A percentile compares a stretch with the other conserved stretches of the same genome.
Evolutionary conservation across 805 yeast genomes (phyloP).

Genomic region (Candida suzukii): DNA sequence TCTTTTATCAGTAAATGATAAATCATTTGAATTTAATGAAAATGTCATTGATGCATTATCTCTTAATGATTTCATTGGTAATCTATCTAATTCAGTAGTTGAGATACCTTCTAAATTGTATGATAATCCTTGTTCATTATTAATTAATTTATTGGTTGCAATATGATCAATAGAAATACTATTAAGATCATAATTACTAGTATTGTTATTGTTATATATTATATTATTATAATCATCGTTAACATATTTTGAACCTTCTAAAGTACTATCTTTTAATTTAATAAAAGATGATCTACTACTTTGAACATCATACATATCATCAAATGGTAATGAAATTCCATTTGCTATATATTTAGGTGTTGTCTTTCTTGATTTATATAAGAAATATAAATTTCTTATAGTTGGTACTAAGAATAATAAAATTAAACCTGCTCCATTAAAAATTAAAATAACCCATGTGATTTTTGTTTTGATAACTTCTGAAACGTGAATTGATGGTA

Average conservation of each 20-base stretch:
- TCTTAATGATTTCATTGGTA: too few relatives aligned
- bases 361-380: background rate
- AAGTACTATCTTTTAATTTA: background rate
- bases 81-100: too few relatives aligned
- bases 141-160: too few relatives aligned
- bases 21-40: constrained; percentile 10
- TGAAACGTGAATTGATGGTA: constrained; percentile 26
- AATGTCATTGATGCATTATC: constrained; percentile 4
- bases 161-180: too few relatives aligned
- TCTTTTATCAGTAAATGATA: constrained; percentile 19
- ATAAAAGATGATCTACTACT: background rate
- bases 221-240: too few relatives aligned
- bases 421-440: constrained; percentile 27
- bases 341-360: background rate
- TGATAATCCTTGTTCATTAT: too few relatives aligned
- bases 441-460: constrained; percentile 34
- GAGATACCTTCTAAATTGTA: too few relatives aligned
- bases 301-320: background rate
- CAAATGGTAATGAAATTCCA: constrained; percentile 3
- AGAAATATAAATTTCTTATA: constrained; percentile 1
- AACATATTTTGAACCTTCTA: background rate
- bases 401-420: constrained; percentile 21
- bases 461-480: constrained; percentile 34
- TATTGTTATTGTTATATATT: too few relatives aligned
- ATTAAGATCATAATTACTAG: too few relatives aligned